Percentiles rank a stretch among this genome's conserved stretches.
These are phyloP conservation scores for Ogataea philodendri DNA, from an alignment of 805 yeast species.

Conservation along the genomic window DNA sequence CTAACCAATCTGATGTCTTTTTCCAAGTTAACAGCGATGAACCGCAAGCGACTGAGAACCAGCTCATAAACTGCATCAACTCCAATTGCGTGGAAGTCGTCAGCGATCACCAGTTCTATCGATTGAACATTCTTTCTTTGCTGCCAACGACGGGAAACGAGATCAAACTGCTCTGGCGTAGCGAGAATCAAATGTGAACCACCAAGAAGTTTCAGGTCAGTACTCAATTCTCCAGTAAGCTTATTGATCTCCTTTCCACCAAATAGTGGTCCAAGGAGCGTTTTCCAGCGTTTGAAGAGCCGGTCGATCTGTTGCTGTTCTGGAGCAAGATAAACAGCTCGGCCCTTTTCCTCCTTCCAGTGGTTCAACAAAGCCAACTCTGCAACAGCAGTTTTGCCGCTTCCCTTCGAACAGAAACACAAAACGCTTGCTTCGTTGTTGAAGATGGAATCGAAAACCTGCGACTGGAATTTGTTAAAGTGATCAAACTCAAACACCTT, in stretches of 20 bases:
- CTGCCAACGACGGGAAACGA: slow-evolving; percentile 77
- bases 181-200: slow-evolving; percentile 66
- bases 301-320: slow-evolving; percentile 52
- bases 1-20: slow-evolving; percentile 61
- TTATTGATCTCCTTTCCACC: slow-evolving; percentile 58
- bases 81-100: slow-evolving; percentile 69
- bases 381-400: slow-evolving; percentile 70
- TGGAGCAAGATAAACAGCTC: slow-evolving; percentile 73
- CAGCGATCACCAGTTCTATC: slow-evolving; percentile 68
- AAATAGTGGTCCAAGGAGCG: slow-evolving; percentile 44
- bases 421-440: slow-evolving; percentile 53
- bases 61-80: slow-evolving; percentile 59
- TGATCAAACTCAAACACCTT: slow-evolving; percentile 44
- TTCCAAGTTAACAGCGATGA: slow-evolving; percentile 66
- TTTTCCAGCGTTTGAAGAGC: slow-evolving; percentile 50
- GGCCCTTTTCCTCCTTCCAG: slow-evolving; percentile 68
- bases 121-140: slow-evolving; percentile 66
- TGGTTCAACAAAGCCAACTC: slow-evolving; percentile 71
- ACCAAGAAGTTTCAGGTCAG: slow-evolving; percentile 56
- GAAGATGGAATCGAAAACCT: slow-evolving; percentile 59
- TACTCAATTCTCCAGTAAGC: slow-evolving; percentile 54
- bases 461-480: slow-evolving; percentile 77
- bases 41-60: slow-evolving; percentile 65
- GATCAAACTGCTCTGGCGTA: slow-evolving; percentile 78
- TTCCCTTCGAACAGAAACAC: slow-evolving; percentile 71